phyloP scores from a whole-genome alignment of 1,284 basidiomycete genomes.

The Fomitiporia mediterranea region DNA sequence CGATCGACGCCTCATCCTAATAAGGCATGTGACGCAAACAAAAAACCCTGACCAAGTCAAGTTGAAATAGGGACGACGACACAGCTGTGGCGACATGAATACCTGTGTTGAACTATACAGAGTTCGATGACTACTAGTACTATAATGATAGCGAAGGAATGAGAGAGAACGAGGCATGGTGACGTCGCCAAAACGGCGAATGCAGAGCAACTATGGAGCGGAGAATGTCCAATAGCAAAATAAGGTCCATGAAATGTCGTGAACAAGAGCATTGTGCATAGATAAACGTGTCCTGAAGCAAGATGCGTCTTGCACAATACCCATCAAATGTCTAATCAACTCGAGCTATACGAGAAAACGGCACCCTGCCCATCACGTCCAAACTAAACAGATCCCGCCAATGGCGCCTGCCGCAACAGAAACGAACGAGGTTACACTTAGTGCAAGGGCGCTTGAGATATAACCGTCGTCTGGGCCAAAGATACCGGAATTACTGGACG shows the following conservation, averaged over 20 bases:
- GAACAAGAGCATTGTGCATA: not conserved
- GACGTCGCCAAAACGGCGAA: not conserved
- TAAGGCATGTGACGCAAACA: not conserved
- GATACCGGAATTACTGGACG: slow-evolving; percentile 33
- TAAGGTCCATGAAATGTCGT: slow-evolving; percentile 6
- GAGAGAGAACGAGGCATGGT: not conserved
- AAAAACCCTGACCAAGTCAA: not conserved
- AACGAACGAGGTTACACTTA: slow-evolving; percentile 25
- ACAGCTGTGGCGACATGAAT: not conserved
- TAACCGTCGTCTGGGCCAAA: slow-evolving; percentile 63
- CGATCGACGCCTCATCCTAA: slow-evolving; percentile 5
- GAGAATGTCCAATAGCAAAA: slow-evolving; percentile 5
- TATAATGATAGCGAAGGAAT: not conserved
- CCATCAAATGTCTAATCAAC: not conserved
- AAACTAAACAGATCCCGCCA: slow-evolving; percentile 17
- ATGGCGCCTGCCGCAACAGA: slow-evolving; percentile 3
- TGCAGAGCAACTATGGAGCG: not conserved
- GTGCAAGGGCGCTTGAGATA: slow-evolving; percentile 49
- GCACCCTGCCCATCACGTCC: slow-evolving; percentile 1
- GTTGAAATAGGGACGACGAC: not conserved
- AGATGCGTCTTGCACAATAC: not conserved
- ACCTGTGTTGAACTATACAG: not conserved
- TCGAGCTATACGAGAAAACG: not conserved
- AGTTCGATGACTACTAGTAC: not conserved
- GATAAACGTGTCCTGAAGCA: not conserved